A percentile compares a stretch with the other conserved stretches of the same genome.
Evolutionary conservation across 306 rosid species (phyloP).

Genomic region (Lathyrus sativus): DNA sequence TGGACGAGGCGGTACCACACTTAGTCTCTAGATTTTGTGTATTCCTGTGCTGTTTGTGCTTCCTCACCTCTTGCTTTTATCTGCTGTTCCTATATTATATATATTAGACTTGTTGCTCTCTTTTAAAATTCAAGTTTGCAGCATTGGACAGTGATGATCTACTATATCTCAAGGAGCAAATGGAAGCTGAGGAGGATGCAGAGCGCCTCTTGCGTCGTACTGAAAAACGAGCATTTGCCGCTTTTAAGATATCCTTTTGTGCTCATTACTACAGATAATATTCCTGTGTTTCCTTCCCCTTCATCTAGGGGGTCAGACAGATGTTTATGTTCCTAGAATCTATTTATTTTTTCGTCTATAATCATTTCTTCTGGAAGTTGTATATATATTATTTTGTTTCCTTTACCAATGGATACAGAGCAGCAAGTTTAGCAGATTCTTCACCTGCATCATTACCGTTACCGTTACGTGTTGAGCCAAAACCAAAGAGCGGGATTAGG

Average conservation of each 20-base stretch:
- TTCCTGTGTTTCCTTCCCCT: neutral
- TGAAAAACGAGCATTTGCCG: slow-evolving; percentile 97
- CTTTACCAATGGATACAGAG: slow-evolving; percentile 72
- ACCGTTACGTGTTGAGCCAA: slow-evolving; percentile 92
- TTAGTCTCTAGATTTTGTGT: slow-evolving; percentile 32
- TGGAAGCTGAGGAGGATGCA: slow-evolving; percentile 99
- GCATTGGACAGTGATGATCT: slow-evolving; percentile 99
- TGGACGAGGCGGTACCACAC: slow-evolving; percentile 91
- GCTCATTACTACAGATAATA: neutral
- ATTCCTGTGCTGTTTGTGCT: neutral
- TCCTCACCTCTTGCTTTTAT: slow-evolving; percentile 14
- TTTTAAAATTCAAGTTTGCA: slow-evolving; percentile 62
- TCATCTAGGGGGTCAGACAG: slow-evolving; percentile 2
- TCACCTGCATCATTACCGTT: slow-evolving; percentile 80
- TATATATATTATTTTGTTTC: slow-evolving; percentile 42
- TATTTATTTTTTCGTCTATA: neutral
- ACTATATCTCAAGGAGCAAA: slow-evolving; percentile 98
- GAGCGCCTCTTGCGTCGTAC: slow-evolving; percentile 97
- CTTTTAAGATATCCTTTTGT: slow-evolving; percentile 93
- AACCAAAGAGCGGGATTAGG: slow-evolving; percentile 95
- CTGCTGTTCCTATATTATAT: slow-evolving; percentile 16
- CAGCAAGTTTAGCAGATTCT: slow-evolving; percentile 91
- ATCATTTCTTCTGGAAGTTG: slow-evolving; percentile 22
- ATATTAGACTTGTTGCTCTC: slow-evolving; percentile 41
- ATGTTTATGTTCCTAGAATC: slow-evolving; percentile 10